A percentile compares a stretch with the other conserved stretches of the same genome.
Evolutionary conservation across 805 yeast genomes (phyloP).

Genomic region (Candida awuae): DNA sequence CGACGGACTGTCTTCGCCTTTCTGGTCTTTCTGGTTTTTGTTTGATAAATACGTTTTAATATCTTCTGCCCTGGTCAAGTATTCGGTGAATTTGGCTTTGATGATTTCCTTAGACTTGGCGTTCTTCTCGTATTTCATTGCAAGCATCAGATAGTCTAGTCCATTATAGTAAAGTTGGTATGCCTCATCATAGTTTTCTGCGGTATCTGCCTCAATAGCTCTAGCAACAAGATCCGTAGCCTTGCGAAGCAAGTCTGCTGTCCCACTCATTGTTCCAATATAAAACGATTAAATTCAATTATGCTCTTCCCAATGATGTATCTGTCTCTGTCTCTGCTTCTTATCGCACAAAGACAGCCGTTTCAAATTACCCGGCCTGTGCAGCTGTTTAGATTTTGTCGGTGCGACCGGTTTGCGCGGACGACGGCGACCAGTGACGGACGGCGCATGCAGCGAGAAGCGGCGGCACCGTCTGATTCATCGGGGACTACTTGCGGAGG

Average conservation of each 20-base stretch:
- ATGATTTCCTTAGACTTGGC: constrained; percentile 82
- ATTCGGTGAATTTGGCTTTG: constrained; percentile 83
- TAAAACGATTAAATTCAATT: too few relatives aligned
- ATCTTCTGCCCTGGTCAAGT: constrained; percentile 87
- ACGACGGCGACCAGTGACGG: too few relatives aligned
- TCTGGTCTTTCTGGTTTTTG: constrained; percentile 35
- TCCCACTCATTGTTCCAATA: constrained; percentile 5
- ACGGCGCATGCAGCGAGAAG: too few relatives aligned
- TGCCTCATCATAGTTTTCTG: constrained; percentile 87
- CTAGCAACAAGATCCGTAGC: constrained; percentile 93
- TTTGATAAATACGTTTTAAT: constrained; percentile 82
- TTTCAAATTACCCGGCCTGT: too few relatives aligned
- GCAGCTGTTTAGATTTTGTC: too few relatives aligned
- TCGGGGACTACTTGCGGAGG: too few relatives aligned
- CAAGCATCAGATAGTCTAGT: constrained; percentile 89
- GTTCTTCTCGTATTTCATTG: constrained; percentile 90
- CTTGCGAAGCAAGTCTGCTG: constrained; percentile 71
- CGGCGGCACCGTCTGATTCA: too few relatives aligned
- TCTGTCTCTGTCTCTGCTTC: too few relatives aligned
- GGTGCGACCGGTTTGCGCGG: too few relatives aligned
- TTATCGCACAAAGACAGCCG: too few relatives aligned
- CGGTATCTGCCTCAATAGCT: constrained; percentile 91
- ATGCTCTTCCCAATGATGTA: too few relatives aligned
- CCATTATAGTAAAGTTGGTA: constrained; percentile 89
- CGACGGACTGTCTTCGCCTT: constrained; percentile 45